These are phyloP conservation scores for Geosmithia putterillii DNA, from an alignment of 2,329 filamentous ascomycete species.

Conservation along the genomic window DNA sequence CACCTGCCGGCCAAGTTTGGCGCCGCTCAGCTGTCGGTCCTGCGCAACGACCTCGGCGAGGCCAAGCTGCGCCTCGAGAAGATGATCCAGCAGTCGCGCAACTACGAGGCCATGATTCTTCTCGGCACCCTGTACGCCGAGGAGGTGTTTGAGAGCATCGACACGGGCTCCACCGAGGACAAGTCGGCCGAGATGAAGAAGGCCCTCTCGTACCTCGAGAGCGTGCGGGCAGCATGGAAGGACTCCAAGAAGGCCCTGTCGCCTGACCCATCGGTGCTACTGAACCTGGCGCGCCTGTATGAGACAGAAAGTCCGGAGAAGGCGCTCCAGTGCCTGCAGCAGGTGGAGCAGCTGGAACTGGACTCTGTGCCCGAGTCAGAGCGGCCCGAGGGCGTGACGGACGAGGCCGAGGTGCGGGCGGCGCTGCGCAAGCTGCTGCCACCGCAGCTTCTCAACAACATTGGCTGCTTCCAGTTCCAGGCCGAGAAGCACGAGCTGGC, in stretches of 20 bases:
- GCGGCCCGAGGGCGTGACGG: slow-evolving; percentile 38
- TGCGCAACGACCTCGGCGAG: slow-evolving; percentile 75
- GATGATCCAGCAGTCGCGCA: slow-evolving; percentile 76
- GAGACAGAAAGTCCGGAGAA: slow-evolving; percentile 79
- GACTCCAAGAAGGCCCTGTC: slow-evolving; percentile 75
- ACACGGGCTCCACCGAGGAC: slow-evolving; percentile 66
- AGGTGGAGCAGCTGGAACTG: slow-evolving; percentile 83
- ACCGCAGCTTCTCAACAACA: slow-evolving; percentile 91
- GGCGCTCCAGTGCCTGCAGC: slow-evolving; percentile 79
- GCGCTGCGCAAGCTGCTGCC: slow-evolving; percentile 67
- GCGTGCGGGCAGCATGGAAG: slow-evolving; percentile 80
- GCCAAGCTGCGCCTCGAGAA: slow-evolving; percentile 92
- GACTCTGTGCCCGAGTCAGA: slow-evolving; percentile 65
- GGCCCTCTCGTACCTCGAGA: slow-evolving; percentile 73
- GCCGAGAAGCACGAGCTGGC: slow-evolving; percentile 70
- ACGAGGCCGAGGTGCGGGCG: slow-evolving; percentile 46
- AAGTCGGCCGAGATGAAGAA: slow-evolving; percentile 78
- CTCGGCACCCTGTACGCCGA: slow-evolving; percentile 88
- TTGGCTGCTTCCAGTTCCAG: slow-evolving; percentile 91
- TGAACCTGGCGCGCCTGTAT: slow-evolving; percentile 87
- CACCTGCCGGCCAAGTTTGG: slow-evolving; percentile 94
- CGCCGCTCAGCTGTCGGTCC: slow-evolving; percentile 74
- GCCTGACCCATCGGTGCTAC: slow-evolving; percentile 74
- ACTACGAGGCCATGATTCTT: slow-evolving; percentile 80
- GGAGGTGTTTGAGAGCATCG: slow-evolving; percentile 75